These are phyloP conservation scores for Yamadazyma dushanensis DNA, from an alignment of 1,139 yeast species.

Conservation along the genomic window DNA sequence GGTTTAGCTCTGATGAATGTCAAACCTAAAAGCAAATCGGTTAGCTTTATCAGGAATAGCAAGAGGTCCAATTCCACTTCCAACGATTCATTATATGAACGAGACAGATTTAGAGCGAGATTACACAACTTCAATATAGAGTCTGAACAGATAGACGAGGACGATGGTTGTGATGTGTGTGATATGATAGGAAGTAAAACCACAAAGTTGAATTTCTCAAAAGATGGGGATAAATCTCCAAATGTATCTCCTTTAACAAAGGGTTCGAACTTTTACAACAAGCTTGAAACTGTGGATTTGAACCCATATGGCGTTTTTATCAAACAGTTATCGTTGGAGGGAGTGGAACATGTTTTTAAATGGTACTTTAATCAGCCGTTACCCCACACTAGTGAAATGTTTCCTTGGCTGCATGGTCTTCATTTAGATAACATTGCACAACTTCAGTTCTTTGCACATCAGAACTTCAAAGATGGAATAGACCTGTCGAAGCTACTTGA, in stretches of 20 bases:
- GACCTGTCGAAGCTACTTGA: neutral
- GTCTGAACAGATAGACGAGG: constrained; percentile 12
- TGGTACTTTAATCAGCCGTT: constrained; percentile 54
- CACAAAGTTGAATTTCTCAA: constrained; percentile 30
- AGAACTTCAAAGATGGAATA: constrained; percentile 12
- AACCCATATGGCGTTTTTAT: constrained; percentile 9
- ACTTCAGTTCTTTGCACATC: constrained; percentile 38
- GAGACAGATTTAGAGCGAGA: constrained; percentile 47
- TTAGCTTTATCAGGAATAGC: constrained; percentile 6
- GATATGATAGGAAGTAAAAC: constrained; percentile 41
- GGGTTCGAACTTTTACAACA: constrained; percentile 20
- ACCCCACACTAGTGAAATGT: constrained; percentile 68
- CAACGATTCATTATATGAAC: constrained; percentile 41
- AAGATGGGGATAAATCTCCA: constrained; percentile 7
- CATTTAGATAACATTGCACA: constrained; percentile 55
- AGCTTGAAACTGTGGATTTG: constrained; percentile 2
- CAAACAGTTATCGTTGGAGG: constrained; percentile 26
- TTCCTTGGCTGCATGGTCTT: constrained; percentile 91
- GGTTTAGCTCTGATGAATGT: neutral
- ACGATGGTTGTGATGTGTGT: constrained; percentile 34
- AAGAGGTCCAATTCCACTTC: constrained; percentile 46
- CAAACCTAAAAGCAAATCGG: constrained; percentile 3
- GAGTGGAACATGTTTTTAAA: constrained; percentile 36
- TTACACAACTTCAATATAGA: constrained; percentile 33
- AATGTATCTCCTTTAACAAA: constrained; percentile 29